Conservation (phyloP, 108 stramenopile species). For the Chaetoceros tenuissimus region DNA sequence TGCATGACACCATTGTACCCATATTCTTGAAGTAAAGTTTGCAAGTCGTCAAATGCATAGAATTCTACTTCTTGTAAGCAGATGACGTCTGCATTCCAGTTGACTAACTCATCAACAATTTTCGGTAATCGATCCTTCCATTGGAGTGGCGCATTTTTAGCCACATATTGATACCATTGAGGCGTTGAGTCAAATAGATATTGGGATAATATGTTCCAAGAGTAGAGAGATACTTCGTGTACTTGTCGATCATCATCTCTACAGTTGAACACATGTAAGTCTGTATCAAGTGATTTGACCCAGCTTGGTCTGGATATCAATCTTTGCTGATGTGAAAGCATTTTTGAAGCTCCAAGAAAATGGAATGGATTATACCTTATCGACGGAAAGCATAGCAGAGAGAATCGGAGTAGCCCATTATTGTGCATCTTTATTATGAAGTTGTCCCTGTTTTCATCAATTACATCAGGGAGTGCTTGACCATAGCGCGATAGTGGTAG, state of each 20-base stretch:
- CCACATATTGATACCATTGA: neutral
- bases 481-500: too few species aligned
- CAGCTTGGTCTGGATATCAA: neutral
- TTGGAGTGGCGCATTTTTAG: slow-evolving; percentile 4
- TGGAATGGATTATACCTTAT: neutral
- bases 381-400: neutral
- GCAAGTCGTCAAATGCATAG: slow-evolving; percentile 18
- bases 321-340: too few species aligned
- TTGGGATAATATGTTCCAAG: neutral
- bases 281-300: neutral
- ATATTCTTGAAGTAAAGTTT: neutral
- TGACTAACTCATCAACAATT: slow-evolving; percentile 16
- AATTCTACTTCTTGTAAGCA: slow-evolving; percentile 61
- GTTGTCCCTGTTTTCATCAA: too few species aligned
- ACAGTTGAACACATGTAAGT: too few species aligned
- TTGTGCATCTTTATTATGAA: too few species aligned
- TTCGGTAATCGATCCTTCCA: slow-evolving; percentile 25
- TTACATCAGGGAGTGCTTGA: too few species aligned
- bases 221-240: neutral
- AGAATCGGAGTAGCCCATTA: neutral
- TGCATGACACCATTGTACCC: slow-evolving; percentile 24
- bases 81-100: slow-evolving; percentile 27
- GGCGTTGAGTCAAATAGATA: neutral
- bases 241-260: too few species aligned
- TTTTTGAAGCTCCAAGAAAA: too few species aligned